Percentiles rank a stretch among this genome's conserved stretches.
These are phyloP conservation scores for Citrus mangshanensis DNA, from an alignment of 345 rosid species.

Conservation along the genomic window DNA sequence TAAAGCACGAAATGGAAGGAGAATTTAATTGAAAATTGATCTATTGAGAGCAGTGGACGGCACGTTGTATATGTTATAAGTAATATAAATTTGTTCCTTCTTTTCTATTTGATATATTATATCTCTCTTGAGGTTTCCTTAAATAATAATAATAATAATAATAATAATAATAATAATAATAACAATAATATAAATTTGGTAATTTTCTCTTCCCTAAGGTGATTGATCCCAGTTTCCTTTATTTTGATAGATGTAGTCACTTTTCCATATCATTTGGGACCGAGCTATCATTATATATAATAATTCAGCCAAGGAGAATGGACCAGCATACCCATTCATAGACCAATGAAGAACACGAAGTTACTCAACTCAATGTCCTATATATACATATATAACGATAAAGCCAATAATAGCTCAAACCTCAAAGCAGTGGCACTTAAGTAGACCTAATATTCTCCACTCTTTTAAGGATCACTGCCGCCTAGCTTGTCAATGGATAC, in stretches of 20 bases:
- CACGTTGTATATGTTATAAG: neutral
- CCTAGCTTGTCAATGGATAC: too few species aligned
- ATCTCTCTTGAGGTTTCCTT: too few species aligned
- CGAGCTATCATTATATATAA: neutral
- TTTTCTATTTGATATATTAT: too few species aligned
- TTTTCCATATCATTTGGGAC: neutral
- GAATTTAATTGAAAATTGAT: neutral
- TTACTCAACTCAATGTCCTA: too few species aligned
- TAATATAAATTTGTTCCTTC: neutral
- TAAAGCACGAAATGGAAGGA: neutral
- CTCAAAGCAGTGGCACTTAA: neutral
- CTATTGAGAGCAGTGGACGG: too few species aligned
- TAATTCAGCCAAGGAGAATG: neutral
- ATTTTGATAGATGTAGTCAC: neutral
- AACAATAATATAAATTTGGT: too few species aligned
- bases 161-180: too few species aligned
- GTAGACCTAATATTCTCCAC: neutral
- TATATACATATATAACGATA: neutral
- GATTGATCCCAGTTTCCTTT: neutral
- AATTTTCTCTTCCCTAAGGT: neutral
- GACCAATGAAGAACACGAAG: neutral
- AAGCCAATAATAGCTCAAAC: neutral
- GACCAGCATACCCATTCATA: neutral
- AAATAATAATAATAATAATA: too few species aligned
- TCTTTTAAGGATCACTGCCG: neutral